Evolutionary conservation across 305 asterid species (phyloP), one percentile per base, ranked within the genome.

Genomic region (Fraxinus sp.): DNA sequence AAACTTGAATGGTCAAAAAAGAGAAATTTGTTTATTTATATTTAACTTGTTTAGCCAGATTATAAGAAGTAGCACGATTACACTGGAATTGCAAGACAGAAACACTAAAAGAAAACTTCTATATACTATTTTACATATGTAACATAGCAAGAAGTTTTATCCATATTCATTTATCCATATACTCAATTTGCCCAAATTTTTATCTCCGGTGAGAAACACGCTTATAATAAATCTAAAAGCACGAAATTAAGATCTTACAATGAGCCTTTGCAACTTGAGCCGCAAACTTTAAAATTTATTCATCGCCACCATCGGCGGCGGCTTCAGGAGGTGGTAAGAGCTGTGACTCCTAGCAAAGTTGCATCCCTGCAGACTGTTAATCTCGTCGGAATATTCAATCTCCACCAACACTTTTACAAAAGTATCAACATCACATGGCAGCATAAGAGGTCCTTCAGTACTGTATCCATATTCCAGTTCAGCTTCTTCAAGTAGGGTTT

Each of bases 381-480:
- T 74, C 28, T 83, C 79, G 32, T 81, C 83, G 36, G 77, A 81
- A 13, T 83, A 66, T 16, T 86, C 93, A 84, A 91, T 89, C 85
- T 93, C 89, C 82, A 82, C 85, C 32, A 93, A 39, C 7, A 91
- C 87, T 20, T 83, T 79, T 5, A 87, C 46, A 75, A 93, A 93
- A 22, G 43, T 72, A 7, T 85, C 89, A 74, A 90, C 94, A 39
- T 84, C 78, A 75, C 97, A 93, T 30, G 97, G 97, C 78, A 93
- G 92, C 77, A 77, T 75, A 68, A 93, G 80, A 5, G 93, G 97
- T 9, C 95, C 95, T 5, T 90, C 88, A 14, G 81, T 77, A 8
- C 87, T 82, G 80, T 87, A 89, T n/a, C 97, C 97, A 39, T 87
- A 93, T 32, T 90, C 97, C 0, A 89, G 87, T 85, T 91, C 94